Conservation (phyloP, 2,329 filamentous ascomycete genomes). For the Apiospora kogelbergensis region DNA sequence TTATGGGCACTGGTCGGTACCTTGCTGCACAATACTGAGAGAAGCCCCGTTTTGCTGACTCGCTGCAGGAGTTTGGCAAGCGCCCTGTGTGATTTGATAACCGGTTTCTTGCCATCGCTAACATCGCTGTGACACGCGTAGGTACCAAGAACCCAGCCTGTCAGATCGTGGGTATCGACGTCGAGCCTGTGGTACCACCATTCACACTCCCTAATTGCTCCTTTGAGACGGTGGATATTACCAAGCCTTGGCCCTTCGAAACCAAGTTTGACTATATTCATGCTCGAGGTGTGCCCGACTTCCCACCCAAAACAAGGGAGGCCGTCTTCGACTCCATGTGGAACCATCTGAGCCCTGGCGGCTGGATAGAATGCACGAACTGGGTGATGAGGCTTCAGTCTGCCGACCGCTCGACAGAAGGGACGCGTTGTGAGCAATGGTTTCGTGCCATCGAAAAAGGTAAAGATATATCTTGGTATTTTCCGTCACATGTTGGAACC, state of each 20-base stretch:
- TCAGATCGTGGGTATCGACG: conserved; percentile 30
- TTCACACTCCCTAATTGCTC: conserved; percentile 27
- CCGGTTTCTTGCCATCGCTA: background rate
- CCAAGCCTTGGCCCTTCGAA: conserved; percentile 26
- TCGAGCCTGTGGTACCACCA: conserved; percentile 29
- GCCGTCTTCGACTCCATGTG: conserved; percentile 28
- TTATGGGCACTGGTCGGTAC: conserved; percentile 11
- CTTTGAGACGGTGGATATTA: conserved; percentile 29
- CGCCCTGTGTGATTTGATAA: background rate
- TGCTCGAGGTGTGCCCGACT: conserved; percentile 32
- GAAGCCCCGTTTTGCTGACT: conserved; percentile 9
- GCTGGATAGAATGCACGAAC: conserved; percentile 37
- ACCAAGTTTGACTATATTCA: conserved; percentile 32
- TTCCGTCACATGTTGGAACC: too few relatives aligned
- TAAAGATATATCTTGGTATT: background rate
- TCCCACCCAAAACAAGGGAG: conserved; percentile 22
- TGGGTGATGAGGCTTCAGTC: conserved; percentile 32
- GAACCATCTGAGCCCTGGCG: conserved; percentile 33
- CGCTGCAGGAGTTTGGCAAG: background rate
- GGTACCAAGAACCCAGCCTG: conserved; percentile 2
- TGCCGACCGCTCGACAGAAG: conserved; percentile 23
- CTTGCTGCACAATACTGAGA: background rate
- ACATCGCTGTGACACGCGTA: background rate
- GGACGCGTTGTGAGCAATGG: conserved; percentile 22
- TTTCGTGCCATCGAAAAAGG: conserved; percentile 28